A percentile compares a stretch with the other conserved stretches of the same genome.
phyloP scores from a whole-genome alignment of 257 asterid genomes.

The Galeopsis tetrahit region DNA sequence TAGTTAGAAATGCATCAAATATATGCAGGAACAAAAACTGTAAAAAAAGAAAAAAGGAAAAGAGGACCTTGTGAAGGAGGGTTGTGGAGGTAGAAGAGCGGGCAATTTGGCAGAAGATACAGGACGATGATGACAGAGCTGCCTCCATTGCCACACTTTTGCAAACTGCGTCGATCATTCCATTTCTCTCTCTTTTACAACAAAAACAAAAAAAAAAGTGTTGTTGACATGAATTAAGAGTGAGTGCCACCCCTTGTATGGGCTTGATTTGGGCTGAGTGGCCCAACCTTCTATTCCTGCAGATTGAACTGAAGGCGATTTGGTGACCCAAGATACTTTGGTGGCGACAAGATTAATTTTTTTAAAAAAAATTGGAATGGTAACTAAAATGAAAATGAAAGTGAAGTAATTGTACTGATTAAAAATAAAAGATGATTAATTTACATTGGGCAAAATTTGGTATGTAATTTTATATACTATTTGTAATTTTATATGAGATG shows the following conservation, averaged over 20 bases:
- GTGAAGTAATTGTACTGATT: no score
- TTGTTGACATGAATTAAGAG: neutral
- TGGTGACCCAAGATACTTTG: no score
- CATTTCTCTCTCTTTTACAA: slow-evolving; percentile 1
- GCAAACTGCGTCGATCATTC: slow-evolving; percentile 27
- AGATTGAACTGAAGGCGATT: no score
- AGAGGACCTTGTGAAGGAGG: slow-evolving; percentile 67
- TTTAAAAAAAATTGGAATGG: no score
- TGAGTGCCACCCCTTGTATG: neutral
- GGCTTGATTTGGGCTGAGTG: neutral
- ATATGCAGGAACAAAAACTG: neutral
- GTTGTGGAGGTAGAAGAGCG: slow-evolving; percentile 56
- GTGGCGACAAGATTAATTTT: no score
- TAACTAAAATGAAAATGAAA: no score
- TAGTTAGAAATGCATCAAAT: neutral
- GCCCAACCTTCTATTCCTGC: no score
- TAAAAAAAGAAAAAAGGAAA: neutral
- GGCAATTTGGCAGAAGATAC: slow-evolving; percentile 82
- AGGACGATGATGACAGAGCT: slow-evolving; percentile 46
- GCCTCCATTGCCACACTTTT: slow-evolving; percentile 44
- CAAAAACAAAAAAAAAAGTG: neutral
- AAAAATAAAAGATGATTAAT: no score
- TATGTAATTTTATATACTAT: no score
- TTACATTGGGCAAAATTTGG: no score
- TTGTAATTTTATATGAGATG: no score